Evolutionary conservation across 2,329 filamentous ascomycete species (phyloP), one percentile per base, ranked within the genome.

Genomic region (Botryosphaeria dothidea): DNA sequence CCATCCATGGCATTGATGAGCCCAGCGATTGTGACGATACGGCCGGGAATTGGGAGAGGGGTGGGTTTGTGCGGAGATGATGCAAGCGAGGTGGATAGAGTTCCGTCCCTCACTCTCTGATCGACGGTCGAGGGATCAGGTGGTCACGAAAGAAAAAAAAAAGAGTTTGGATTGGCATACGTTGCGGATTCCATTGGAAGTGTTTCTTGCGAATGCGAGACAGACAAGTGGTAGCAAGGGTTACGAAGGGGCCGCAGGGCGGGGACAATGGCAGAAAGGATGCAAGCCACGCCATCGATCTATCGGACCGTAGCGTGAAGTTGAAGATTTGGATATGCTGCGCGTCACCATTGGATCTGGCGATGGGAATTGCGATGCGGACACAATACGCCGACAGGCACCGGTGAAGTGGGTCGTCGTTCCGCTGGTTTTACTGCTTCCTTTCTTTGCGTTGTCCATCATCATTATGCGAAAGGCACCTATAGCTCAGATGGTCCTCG

Each of bases 201-300:
- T n/a, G n/a, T 27, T 11, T 6, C 38, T 41, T 34, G 27, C 49
- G 49, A 57, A 29, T 27, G 36, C 54, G 54, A 57, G 7, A 21
- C 19, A 25, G 34, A 45, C 34, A 27, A 43, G 54, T 27, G 54
- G 54, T 56, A 23, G 13, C 15, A 38, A 54, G 31, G 49, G 52
- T 56, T 38, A 41, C 52, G 31, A 25, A 34, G 31, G n/a, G 21
- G 15, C n/a, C 52, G 21, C 17, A 38, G 31, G 23, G 36, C 36
- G 36, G 17, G 23, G 36, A 57, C 38, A 23, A 19, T 19, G n/a
- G n/a, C 17, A 13, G 38, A 11, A 41, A 41, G 38, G 5, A 5
- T 38, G 51, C 31, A 56, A 56, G 54, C 36, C 36, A 57, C 54
- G 8, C 29, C 54, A 45, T 43, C 54, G 54, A 57, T 57, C 54